phyloP scores from a whole-genome alignment of 2,329 filamentous ascomycete genomes.

The Triangularia setosa region DNA sequence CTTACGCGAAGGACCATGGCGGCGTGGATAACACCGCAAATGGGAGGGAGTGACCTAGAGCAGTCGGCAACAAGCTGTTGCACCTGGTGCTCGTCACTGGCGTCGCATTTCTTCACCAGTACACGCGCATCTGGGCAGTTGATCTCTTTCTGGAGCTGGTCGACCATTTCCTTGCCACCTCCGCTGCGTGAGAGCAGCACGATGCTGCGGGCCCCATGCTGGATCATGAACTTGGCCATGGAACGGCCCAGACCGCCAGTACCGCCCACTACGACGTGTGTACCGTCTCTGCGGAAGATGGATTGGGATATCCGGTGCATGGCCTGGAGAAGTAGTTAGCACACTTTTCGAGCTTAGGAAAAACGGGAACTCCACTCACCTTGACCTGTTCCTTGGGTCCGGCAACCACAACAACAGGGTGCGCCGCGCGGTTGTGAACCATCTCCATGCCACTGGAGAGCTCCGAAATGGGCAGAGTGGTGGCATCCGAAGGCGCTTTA shows the following conservation, averaged over 20 bases:
- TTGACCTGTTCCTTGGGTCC: conserved; percentile 19
- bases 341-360: neutral
- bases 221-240: conserved; percentile 27
- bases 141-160: conserved; percentile 24
- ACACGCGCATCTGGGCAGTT: conserved; percentile 22
- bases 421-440: conserved; percentile 18
- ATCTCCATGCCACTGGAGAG: conserved; percentile 15
- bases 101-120: conserved; percentile 29
- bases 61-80: conserved; percentile 25
- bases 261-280: conserved; percentile 26
- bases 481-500: neutral
- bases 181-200: conserved; percentile 26
- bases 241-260: conserved; percentile 27
- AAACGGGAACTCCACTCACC: conserved; percentile 16
- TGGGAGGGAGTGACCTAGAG: conserved; percentile 25
- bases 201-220: conserved; percentile 25
- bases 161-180: conserved; percentile 12
- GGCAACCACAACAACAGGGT: conserved; percentile 16
- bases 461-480: conserved; percentile 15
- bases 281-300: conserved; percentile 20
- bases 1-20: conserved; percentile 31
- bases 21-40: conserved; percentile 32
- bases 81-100: conserved; percentile 24
- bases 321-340: conserved; percentile 13
- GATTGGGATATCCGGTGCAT: conserved; percentile 16